phyloP scores from a whole-genome alignment of 352 stramenopile species.

The Phytophthora megakarya region DNA sequence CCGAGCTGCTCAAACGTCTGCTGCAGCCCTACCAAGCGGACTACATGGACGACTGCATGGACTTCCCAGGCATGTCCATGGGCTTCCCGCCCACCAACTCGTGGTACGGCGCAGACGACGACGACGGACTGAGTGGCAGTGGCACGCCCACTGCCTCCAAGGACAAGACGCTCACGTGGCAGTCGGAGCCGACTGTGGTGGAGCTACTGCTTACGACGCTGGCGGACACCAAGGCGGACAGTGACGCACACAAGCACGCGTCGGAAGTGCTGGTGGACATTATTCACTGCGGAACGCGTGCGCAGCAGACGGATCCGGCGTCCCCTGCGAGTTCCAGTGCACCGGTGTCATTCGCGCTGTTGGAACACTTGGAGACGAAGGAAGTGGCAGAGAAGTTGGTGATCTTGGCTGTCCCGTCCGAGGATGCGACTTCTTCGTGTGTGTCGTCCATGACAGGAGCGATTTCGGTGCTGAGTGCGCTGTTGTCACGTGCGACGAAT shows the following conservation, averaged over 20 bases:
- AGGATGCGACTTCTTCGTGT: constrained; percentile 32
- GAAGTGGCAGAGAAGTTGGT: constrained; percentile 77
- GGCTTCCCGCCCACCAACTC: constrained; percentile 73
- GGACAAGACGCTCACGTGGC: constrained; percentile 79
- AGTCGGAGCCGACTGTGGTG: constrained; percentile 72
- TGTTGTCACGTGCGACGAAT: constrained; percentile 81
- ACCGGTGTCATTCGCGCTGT: constrained; percentile 64
- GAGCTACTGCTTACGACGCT: constrained; percentile 71
- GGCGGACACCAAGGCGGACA: constrained; percentile 50
- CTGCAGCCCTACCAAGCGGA: constrained; percentile 85
- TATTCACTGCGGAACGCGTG: constrained; percentile 82
- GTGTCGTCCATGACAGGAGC: constrained; percentile 81
- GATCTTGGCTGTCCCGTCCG: constrained; percentile 50
- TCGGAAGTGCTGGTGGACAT: constrained; percentile 85
- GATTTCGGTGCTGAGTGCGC: constrained; percentile 75
- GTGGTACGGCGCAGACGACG: constrained; percentile 79
- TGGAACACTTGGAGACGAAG: constrained; percentile 82
- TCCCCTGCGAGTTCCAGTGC: constrained; percentile 62
- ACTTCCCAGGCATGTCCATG: constrained; percentile 83
- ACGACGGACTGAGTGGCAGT: constrained; percentile 58
- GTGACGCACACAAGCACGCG: constrained; percentile 85
- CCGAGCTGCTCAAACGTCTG: constrained; percentile 83
- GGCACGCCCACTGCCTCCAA: constrained; percentile 62
- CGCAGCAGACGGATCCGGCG: constrained; percentile 70
- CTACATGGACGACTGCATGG: constrained; percentile 88